Evolutionary conservation across 2,329 filamentous ascomycete genomes (phyloP), one percentile per base, ranked within the genome.

Genomic region (Graphium sp.): DNA sequence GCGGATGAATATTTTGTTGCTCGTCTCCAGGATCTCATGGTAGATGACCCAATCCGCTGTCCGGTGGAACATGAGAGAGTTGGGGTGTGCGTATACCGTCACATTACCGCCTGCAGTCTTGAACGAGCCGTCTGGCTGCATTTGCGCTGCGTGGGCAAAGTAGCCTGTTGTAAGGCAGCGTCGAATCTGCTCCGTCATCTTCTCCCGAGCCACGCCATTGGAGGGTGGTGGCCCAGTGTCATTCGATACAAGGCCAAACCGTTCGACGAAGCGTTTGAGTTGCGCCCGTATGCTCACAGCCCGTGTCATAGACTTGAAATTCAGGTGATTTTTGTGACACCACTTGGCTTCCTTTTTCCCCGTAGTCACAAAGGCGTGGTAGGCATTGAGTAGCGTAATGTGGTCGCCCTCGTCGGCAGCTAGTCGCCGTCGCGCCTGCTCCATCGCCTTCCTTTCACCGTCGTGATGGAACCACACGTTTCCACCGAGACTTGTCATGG

Each of bases 11-110:
- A 70, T 84, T 60, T 95, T 95, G 37, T 69, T 71, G 7, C 77
- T 72, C 5, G 81, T 91, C 55, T 95, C 82, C 62, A 93, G 71
- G 21, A 93, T 72, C 53, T 94, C 87, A 42, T 91, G 79, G 45
- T 94, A 98, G 19, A 98, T 67, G 7, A 95, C 84, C 84, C 87
- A 95, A 37, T 94, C 84, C 8, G 83, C 83, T 56, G 91, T 94
- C 32, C 85, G 74, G 50, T 93, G 92, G 59, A 95, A 95, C 73
- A 95, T 83, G 39, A 95, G 55, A 22, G 80, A 91, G 44, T 73
- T 92, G 1, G 89, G 89, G 52, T 98, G 89, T 14, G 84, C 83
- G 56, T 92, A 69, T 30, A 95, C 58, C 5, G 73, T 67, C 28
- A 76, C 77, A 22, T 72, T 73, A 18, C 83, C 83, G 35, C 75